Base-by-base conservation (phyloP, 2,329 filamentous ascomycete species). In the Alternaria postmessia region DNA sequence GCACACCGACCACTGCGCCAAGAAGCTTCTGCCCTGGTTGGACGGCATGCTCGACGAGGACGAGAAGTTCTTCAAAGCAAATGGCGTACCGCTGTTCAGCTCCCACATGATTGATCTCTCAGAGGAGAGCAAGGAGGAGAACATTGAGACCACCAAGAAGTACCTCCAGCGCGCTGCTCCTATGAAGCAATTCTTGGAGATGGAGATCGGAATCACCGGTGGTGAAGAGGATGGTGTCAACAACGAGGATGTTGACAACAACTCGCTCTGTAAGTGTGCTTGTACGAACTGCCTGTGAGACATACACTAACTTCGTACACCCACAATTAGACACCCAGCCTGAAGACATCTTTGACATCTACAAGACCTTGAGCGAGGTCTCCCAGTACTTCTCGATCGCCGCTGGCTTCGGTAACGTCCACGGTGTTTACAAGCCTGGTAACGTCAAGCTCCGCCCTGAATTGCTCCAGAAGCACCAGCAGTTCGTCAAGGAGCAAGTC, bases 101-200 rank as follows among this genome's bases (percentile, higher is more conserved):
- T 92, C 88, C 73, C 95, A 99, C 89, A 99, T 99, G 95, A 97
- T 98, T 78, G 95, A 99, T 82, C 55, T 79, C 41, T 95, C 91
- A 26, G 95, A 97, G 85, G 94, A 98, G 86, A 79, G 39, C 34
- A 64, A 59, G 69, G 88, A 95, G 63, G 93, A 87, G 83, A 98
- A 99, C 88, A 91, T 99, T 76, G 80, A 90, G 78, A 97, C 92
- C 78, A 98, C 94, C 43, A 70, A 67, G 62, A 68, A 69, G 63
- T 72, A 99, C 87, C 88, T 98, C 67, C 90, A 97, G 89, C 91
- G 94, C 72, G 92, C 91, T 78, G 93, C 93, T 51, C 93, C 94
- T 74, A 93, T 97, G 92, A 97, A 76, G 88, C 93, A 97, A 32
- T 98, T 93, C 93, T 89, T 99, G 71, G 95, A 99, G 88, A 99